Evolutionary conservation across 2,329 filamentous ascomycete species (phyloP).

Genomic region (Paraphaeosphaeria sporulosa): DNA sequence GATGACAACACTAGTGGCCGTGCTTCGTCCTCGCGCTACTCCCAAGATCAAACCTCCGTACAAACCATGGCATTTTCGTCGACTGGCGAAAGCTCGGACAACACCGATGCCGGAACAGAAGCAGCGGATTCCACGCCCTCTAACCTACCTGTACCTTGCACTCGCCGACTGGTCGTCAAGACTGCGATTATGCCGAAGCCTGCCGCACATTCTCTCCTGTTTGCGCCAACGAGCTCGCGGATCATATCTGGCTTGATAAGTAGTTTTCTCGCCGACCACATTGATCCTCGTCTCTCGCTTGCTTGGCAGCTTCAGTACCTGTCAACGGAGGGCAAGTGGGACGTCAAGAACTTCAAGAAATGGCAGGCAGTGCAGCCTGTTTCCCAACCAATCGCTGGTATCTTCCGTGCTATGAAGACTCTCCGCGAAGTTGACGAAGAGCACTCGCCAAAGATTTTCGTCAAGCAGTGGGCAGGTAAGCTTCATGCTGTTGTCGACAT

Average conservation of each 20-base stretch:
- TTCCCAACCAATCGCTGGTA: constrained; percentile 76
- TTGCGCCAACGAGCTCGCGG: constrained; percentile 77
- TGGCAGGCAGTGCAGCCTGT: constrained; percentile 84
- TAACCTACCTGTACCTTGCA: constrained; percentile 31
- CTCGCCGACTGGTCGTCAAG: constrained; percentile 62
- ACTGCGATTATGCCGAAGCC: constrained; percentile 76
- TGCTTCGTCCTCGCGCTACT: constrained; percentile 26
- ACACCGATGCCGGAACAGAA: constrained; percentile 19
- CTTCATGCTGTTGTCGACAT: constrained; percentile 88
- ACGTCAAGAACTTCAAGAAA: constrained; percentile 93
- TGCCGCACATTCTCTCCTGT: constrained; percentile 84
- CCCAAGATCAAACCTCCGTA: constrained; percentile 25
- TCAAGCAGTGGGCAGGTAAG: constrained; percentile 68
- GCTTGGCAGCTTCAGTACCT: constrained; percentile 93
- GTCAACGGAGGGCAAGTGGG: constrained; percentile 92
- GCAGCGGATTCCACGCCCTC: constrained; percentile 14
- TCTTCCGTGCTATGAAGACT: constrained; percentile 93
- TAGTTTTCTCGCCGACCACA: constrained; percentile 76
- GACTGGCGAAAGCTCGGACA: constrained; percentile 42
- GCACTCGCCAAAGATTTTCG: constrained; percentile 79
- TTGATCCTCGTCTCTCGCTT: constrained; percentile 80
- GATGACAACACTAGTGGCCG: constrained; percentile 26
- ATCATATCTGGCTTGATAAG: constrained; percentile 82
- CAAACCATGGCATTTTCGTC: constrained; percentile 35
- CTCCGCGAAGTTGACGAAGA: constrained; percentile 85